Conservation (phyloP, 2,329 filamentous ascomycete species). For the Monilinia polystroma region DNA sequence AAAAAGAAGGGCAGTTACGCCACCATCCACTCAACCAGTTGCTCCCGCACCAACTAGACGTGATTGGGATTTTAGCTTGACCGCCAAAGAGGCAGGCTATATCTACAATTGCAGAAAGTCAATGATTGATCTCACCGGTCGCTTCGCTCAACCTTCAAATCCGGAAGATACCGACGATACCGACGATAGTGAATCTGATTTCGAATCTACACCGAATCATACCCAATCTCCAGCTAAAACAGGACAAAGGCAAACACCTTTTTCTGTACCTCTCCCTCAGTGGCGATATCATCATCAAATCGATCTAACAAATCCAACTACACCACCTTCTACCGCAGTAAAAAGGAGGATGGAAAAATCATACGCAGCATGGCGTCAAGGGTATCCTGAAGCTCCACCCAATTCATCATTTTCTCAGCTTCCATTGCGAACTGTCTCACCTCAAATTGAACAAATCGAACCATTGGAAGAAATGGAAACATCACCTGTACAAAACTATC, state of each 20-base stretch:
- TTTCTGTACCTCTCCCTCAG: neutral
- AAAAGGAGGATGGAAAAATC: constrained; percentile 3
- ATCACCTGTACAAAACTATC: neutral
- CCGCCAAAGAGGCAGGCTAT: constrained; percentile 2
- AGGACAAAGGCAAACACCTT: neutral
- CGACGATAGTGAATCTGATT: constrained; percentile 4
- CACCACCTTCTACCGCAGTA: neutral
- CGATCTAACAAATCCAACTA: neutral
- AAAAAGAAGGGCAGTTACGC: neutral
- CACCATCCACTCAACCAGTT: neutral
- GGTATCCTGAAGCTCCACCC: neutral
- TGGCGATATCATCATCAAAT: neutral
- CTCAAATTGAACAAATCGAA: neutral
- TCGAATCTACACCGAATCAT: neutral
- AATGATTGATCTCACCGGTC: neutral
- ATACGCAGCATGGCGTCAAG: constrained; percentile 6
- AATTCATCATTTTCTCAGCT: neutral
- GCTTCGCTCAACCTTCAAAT: neutral
- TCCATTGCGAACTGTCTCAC: neutral
- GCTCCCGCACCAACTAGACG: neutral
- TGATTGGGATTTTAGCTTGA: neutral
- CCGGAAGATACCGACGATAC: neutral
- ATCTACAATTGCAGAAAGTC: neutral
- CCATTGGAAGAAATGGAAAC: neutral
- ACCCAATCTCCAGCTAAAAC: neutral